A percentile compares a stretch with the other conserved stretches of the same genome.
phyloP scores from a whole-genome alignment of 1,284 basidiomycete genomes.

The Uromyces viciae-fabae region DNA sequence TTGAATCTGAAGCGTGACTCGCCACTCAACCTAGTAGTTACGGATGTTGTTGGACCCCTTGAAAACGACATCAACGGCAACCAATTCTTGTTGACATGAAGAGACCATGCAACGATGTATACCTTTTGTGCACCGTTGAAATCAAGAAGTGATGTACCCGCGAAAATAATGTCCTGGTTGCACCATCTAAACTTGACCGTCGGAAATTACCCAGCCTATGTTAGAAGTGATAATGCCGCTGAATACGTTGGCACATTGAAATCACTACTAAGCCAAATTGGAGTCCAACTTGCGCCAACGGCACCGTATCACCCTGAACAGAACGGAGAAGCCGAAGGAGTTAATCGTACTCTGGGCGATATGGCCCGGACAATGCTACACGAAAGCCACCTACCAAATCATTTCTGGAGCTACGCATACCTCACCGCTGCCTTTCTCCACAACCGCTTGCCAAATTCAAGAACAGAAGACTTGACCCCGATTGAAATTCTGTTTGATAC shows the following conservation, averaged over 20 bases:
- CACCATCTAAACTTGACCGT: too few species aligned
- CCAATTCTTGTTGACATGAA: not conserved
- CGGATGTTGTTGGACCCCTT: too few species aligned
- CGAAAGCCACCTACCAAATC: not conserved
- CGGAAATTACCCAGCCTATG: too few species aligned
- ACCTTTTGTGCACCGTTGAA: not conserved
- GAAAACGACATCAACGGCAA: not conserved
- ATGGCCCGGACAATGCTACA: constrained; percentile 4
- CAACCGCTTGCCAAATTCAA: not conserved
- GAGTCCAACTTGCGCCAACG: not conserved
- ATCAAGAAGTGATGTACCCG: not conserved
- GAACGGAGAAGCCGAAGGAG: constrained; percentile 2
- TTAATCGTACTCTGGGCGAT: not conserved
- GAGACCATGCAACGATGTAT: not conserved
- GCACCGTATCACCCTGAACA: not conserved
- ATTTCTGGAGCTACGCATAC: not conserved
- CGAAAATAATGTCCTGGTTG: not conserved
- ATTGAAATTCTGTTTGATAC: not conserved
- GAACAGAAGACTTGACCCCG: not conserved
- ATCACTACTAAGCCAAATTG: too few species aligned
- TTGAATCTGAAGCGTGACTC: too few species aligned
- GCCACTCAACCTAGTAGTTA: too few species aligned
- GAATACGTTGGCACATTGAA: too few species aligned
- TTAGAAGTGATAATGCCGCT: not conserved
- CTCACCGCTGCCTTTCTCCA: too few species aligned